Evolutionary conservation across 192 early-diverging fungal species (phyloP).

Genomic region (Gaertneriomyces sp.): DNA sequence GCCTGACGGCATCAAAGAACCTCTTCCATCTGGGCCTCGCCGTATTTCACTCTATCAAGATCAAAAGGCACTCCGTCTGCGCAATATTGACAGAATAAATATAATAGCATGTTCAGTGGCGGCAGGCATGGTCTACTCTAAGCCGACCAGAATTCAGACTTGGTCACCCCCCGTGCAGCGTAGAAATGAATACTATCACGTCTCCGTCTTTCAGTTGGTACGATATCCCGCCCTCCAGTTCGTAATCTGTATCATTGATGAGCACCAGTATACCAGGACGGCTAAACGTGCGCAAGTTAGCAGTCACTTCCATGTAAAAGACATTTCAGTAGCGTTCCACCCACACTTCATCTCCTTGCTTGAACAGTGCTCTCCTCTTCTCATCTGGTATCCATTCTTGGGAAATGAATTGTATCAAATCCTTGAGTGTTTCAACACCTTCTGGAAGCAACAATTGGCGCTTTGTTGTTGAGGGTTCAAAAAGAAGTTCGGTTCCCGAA

Average conservation of each 20-base stretch:
- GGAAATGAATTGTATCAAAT: slow-evolving; percentile 69
- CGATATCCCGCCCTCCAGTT: slow-evolving; percentile 83
- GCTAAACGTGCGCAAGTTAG: slow-evolving; percentile 35
- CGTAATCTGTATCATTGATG: slow-evolving; percentile 95
- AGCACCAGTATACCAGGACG: slow-evolving; percentile 92
- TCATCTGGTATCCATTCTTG: slow-evolving; percentile 56
- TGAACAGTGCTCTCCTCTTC: slow-evolving; percentile 82
- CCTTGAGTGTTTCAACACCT: slow-evolving; percentile 52
- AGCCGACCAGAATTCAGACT: not conserved
- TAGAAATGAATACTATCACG: slow-evolving; percentile 90
- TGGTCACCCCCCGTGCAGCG: slow-evolving; percentile 88
- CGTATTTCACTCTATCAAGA: no score
- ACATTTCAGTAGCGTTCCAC: slow-evolving; percentile 13
- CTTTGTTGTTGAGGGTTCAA: no score
- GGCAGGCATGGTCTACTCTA: no score
- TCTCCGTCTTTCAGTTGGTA: slow-evolving; percentile 77
- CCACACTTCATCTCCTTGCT: slow-evolving; percentile 75
- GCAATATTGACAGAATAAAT: no score
- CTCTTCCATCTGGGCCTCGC: no score
- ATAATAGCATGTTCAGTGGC: no score
- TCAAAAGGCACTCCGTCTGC: no score
- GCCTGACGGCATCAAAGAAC: no score
- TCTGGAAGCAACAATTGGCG: no score
- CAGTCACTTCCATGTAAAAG: not conserved
- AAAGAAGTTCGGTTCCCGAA: no score